These are phyloP conservation scores for Trichodelitschia bisporula DNA, from an alignment of 495 filamentous ascomycete species.

Conservation along the genomic window DNA sequence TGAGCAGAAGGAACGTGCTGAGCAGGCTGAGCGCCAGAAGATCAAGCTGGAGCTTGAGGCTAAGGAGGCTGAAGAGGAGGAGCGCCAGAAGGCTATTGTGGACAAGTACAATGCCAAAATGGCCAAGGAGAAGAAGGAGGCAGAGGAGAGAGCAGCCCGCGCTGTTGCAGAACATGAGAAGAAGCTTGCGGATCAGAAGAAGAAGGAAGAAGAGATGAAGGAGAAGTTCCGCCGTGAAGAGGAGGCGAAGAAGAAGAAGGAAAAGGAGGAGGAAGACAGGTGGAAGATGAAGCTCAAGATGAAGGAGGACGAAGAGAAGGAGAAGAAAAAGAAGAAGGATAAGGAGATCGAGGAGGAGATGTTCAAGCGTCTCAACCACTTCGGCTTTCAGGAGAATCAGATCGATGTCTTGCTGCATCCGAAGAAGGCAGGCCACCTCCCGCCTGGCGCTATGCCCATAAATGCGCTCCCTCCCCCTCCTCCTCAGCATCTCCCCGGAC, in stretches of 20 bases:
- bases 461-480: conserved; percentile 4
- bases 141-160: conserved; percentile 6
- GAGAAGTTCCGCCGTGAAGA: conserved; percentile 4
- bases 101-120: background rate
- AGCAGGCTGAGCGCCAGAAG: too few species aligned
- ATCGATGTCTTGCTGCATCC: conserved; percentile 16
- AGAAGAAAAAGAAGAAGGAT: conserved; percentile 10
- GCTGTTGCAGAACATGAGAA: conserved; percentile 1
- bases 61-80: conserved; percentile 6
- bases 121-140: conserved; percentile 5
- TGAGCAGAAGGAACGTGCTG: too few species aligned
- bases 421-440: conserved; percentile 9
- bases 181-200: conserved; percentile 1
- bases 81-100: conserved; percentile 3
- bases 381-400: conserved; percentile 16
- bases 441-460: conserved; percentile 4
- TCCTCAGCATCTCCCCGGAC: conserved; percentile 6
- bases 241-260: conserved; percentile 11
- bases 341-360: conserved; percentile 8
- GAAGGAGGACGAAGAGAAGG: conserved; percentile 15
- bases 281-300: conserved; percentile 11
- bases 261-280: conserved; percentile 13
- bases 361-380: conserved; percentile 10
- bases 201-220: conserved; percentile 7
- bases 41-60: too few species aligned